Evolutionary conservation across 176 grass and related monocot species (phyloP).

Genomic region (Rhynchospora breviuscula): DNA sequence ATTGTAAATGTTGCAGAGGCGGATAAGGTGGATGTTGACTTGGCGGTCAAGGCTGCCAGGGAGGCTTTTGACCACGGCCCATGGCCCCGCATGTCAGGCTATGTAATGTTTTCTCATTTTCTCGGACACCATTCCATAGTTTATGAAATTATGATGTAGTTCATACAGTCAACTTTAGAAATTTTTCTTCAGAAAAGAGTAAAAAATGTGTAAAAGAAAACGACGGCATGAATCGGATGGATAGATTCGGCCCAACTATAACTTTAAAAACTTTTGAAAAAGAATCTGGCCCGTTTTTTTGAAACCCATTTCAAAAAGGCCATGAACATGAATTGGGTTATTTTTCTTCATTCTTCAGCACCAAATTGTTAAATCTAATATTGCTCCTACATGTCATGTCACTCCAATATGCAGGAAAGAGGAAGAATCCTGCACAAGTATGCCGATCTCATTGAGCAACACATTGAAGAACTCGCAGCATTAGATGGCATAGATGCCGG

Average conservation of each 20-base stretch:
- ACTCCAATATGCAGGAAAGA: constrained; percentile 39
- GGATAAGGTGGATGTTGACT: constrained; percentile 51
- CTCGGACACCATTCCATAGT: too few species aligned
- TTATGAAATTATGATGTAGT: too few species aligned
- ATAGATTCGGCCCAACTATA: not conserved
- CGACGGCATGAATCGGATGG: too few species aligned
- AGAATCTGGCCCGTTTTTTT: not conserved
- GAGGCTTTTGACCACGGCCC: constrained; percentile 74
- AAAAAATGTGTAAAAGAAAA: too few species aligned
- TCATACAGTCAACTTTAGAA: too few species aligned
- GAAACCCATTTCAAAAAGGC: not conserved
- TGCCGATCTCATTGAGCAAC: constrained; percentile 61
- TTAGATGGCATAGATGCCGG: constrained; percentile 62
- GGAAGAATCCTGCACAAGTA: constrained; percentile 56
- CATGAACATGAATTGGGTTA: too few species aligned
- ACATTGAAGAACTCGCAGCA: constrained; percentile 66
- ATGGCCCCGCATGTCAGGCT: constrained; percentile 93
- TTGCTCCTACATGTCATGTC: not conserved
- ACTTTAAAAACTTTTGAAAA: not conserved
- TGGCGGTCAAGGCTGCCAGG: constrained; percentile 61
- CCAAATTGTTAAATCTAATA: not conserved
- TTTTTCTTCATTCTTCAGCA: not conserved
- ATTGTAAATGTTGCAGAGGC: constrained; percentile 65
- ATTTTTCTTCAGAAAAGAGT: too few species aligned
- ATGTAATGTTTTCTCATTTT: constrained; percentile 25